Evolutionary conservation across 73 alveolate species (phyloP), one percentile per base, ranked within the genome.

Genomic region (Loxodes magnus): DNA sequence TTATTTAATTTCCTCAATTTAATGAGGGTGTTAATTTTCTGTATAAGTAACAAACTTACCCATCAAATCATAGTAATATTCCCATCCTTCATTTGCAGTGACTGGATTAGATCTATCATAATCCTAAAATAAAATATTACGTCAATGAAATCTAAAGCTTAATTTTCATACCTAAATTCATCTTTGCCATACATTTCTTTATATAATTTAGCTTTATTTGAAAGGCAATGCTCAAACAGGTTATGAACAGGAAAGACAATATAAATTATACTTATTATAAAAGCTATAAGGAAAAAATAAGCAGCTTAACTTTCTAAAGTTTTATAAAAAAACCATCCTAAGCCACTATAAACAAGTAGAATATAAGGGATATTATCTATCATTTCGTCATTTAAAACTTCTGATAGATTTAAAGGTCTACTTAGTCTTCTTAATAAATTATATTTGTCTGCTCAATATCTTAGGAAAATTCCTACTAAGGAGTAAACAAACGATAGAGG

Each of bases 21-120:
- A n/a, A n/a, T n/a, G n/a, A n/a, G n/a, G n/a, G n/a, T n/a, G n/a
- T n/a, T n/a, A n/a, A n/a, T n/a, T n/a, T n/a, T n/a, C n/a, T n/a
- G n/a, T n/a, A n/a, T n/a, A n/a, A n/a, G n/a, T n/a, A n/a, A n/a
- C n/a, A n/a, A n/a, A n/a, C n/a, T n/a, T n/a, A n/a, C n/a, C n/a
- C n/a, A n/a, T n/a, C n/a, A n/a, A n/a, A n/a, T n/a, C n/a, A n/a
- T n/a, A n/a, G n/a, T n/a, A 46, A 2, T 46, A 20, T 46, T 46
- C 27, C 59, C 59, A 46, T 21, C 67, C 78, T 36, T 53, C 54
- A 5, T 51, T 46, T 15, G 37, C 36, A 2, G 84, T 60, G 14
- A 77, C 72, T 43, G 90, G 90, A 44, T 77, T 77, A 14, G 35
- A 59, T 31, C 76, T 70, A 35, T 36, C 74, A 38, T 77, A 77